Conservation (phyloP, 352 stramenopile species). For the Peronospora belbahrii region DNA sequence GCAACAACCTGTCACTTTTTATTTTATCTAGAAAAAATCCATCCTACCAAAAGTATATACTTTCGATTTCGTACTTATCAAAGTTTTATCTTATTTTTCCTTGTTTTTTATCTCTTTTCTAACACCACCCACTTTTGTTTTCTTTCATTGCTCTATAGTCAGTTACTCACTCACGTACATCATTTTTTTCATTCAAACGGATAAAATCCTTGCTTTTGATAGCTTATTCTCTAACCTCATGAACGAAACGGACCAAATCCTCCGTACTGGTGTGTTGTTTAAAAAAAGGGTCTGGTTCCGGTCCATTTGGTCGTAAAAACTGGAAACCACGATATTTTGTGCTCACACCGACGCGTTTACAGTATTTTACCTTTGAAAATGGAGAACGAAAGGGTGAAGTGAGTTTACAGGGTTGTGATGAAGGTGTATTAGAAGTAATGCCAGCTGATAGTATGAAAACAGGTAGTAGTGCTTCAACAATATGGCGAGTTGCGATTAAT, state of each 20-base stretch:
- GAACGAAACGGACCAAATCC: slow-evolving; percentile 41
- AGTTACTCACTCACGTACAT: not conserved
- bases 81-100: too few relatives aligned
- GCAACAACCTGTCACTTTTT: too few relatives aligned
- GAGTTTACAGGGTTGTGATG: slow-evolving; percentile 52
- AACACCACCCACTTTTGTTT: too few relatives aligned
- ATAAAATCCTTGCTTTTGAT: too few relatives aligned
- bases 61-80: too few relatives aligned
- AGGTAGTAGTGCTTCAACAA: slow-evolving; percentile 55
- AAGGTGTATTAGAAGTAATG: slow-evolving; percentile 71
- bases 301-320: slow-evolving; percentile 59
- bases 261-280: slow-evolving; percentile 74
- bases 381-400: slow-evolving; percentile 67
- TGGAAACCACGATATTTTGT: slow-evolving; percentile 82
- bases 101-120: too few relatives aligned
- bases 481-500: slow-evolving; percentile 76
- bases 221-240: too few relatives aligned
- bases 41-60: too few relatives aligned
- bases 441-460: slow-evolving; percentile 69
- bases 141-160: too few relatives aligned
- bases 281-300: slow-evolving; percentile 66
- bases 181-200: too few relatives aligned
- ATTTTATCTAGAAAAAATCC: too few relatives aligned
- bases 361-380: slow-evolving; percentile 79
- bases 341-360: slow-evolving; percentile 45